Evolutionary conservation across 805 yeast species (phyloP), one percentile per base, ranked within the genome.

Genomic region (Candida methanosorbosa): DNA sequence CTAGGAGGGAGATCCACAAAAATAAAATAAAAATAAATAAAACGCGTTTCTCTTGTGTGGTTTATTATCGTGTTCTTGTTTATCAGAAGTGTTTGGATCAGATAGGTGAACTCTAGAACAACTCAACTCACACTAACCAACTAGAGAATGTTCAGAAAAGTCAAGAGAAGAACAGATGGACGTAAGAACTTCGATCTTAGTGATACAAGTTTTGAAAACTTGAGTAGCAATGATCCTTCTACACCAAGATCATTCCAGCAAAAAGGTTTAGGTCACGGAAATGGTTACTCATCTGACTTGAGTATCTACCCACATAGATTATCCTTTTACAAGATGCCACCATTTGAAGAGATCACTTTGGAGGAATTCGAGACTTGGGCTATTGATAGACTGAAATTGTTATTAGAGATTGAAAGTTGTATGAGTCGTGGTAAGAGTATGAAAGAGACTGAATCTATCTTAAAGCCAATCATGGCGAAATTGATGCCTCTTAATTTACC

Each of bases 301-400:
- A 57, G 55, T 37, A 46, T 50, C 42, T 77, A 80, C 52, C 70
- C 75, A 9, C 63, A 73, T 25, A 66, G 94, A 33, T 63, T 92
- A 33, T 76, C 85, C 16, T 75, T 90, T 49, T 92, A 92, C 58
- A 72, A 65, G 18, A 43, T 63, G 5, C 92, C 95, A 9, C 97
- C 97, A 1, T 59, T 69, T 22, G 77, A 79, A 12, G 97, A 92
- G 57, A 78, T 92, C 48, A 85, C 97, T 0, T 58, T 92, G 14
- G 97, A 88, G 43, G 84, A 92, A 49, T 92, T 92, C 57, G 98
- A 92, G 59, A 68, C 70, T 4, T 92, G 97, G 96, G 97, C 97
- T 4, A 80, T 92, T 36, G 97, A 90, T 50, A 64, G 99, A 39
- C 66, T 90, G 42, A 78, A 81, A 50, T 74, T 92, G 8, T 65